Evolutionary conservation across 352 stramenopile species (phyloP).

Genomic region (Pythium pyrilobum): DNA sequence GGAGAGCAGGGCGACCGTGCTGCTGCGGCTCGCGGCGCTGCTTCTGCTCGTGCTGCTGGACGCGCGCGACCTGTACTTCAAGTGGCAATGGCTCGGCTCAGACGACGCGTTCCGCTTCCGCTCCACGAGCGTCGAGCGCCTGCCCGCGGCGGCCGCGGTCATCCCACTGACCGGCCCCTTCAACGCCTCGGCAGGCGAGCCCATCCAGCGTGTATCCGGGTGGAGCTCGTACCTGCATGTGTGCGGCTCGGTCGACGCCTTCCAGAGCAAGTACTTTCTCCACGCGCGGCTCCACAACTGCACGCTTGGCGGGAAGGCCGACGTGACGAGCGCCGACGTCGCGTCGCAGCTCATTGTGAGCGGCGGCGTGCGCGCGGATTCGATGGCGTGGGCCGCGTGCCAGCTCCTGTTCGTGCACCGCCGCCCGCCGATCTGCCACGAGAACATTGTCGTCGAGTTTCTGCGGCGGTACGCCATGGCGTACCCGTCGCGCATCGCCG

Average conservation of each 20-base stretch:
- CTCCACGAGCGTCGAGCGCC: slow-evolving; percentile 20
- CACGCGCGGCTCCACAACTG: slow-evolving; percentile 42
- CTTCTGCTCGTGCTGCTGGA: slow-evolving; percentile 35
- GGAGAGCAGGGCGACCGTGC: neutral
- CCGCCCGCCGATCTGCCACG: slow-evolving; percentile 46
- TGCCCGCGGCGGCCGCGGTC: slow-evolving; percentile 3
- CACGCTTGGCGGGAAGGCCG: slow-evolving; percentile 19
- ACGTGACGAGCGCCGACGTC: slow-evolving; percentile 4
- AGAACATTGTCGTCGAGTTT: slow-evolving; percentile 42
- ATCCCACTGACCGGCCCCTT: slow-evolving; percentile 10
- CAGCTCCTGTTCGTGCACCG: slow-evolving; percentile 38
- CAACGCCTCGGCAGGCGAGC: slow-evolving; percentile 4
- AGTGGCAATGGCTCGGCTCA: slow-evolving; percentile 42
- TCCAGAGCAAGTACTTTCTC: slow-evolving; percentile 20
- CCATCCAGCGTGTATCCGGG: slow-evolving; percentile 21
- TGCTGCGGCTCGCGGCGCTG: slow-evolving; percentile 28
- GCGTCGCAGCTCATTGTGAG: slow-evolving; percentile 36
- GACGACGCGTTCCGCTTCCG: slow-evolving; percentile 35
- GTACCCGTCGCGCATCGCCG: neutral
- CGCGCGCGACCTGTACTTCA: slow-evolving; percentile 53
- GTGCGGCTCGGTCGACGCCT: slow-evolving; percentile 29
- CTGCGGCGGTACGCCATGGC: slow-evolving; percentile 27
- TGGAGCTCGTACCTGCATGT: slow-evolving; percentile 48
- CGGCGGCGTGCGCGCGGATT: slow-evolving; percentile 38
- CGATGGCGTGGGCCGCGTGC: slow-evolving; percentile 47